phyloP scores from a whole-genome alignment of 1,284 basidiomycete genomes.

The Puccinia horiana region DNA sequence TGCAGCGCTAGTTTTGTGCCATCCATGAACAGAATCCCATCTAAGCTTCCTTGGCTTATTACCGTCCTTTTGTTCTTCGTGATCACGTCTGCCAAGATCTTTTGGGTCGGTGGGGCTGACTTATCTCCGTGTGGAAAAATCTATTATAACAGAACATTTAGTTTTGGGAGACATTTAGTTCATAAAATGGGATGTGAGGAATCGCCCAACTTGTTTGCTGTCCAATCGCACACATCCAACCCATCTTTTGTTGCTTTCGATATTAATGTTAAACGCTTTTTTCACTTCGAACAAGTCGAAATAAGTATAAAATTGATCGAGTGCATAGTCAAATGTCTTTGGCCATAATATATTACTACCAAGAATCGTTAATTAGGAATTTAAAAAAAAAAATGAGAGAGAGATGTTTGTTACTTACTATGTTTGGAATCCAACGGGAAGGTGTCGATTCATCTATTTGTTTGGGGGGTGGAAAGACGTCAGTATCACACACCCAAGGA shows the following conservation, averaged over 20 bases:
- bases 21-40: conserved; percentile 1
- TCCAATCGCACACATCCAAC: neutral
- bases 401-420: conserved; percentile 1
- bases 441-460: conserved; percentile 7
- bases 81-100: conserved; percentile 37
- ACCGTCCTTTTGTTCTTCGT: conserved; percentile 34
- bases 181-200: too few relatives aligned
- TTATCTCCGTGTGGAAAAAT: conserved; percentile 23
- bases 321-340: conserved; percentile 17
- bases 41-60: conserved; percentile 25
- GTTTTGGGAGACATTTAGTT: too few relatives aligned
- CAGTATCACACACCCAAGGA: neutral
- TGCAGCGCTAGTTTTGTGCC: conserved; percentile 12
- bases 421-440: neutral
- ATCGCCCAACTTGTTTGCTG: neutral
- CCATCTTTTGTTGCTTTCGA: neutral
- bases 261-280: conserved; percentile 13
- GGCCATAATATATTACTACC: conserved; percentile 18
- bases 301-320: conserved; percentile 13
- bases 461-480: neutral
- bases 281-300: conserved; percentile 33
- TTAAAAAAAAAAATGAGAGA: neutral
- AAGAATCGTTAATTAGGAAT: neutral
- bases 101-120: neutral
- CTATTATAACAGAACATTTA: conserved; percentile 4